These are phyloP conservation scores for Diutina neorugosa DNA, from an alignment of 1,139 yeast species.

Conservation along the genomic window DNA sequence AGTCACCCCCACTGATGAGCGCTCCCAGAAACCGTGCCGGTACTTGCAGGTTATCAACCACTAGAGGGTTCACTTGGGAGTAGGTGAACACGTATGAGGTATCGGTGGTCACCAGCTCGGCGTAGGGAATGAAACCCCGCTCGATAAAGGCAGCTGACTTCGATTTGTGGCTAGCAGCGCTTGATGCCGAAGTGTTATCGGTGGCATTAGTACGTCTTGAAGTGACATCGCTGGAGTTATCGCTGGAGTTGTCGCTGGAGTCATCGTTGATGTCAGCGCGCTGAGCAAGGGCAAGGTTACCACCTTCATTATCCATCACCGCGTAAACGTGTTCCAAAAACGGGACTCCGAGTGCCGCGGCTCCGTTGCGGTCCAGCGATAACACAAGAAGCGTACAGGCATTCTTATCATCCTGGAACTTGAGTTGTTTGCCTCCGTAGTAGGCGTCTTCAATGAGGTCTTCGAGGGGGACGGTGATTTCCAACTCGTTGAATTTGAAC, in stretches of 20 bases:
- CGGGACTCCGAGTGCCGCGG: constrained; percentile 44
- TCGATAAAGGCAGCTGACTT: neutral
- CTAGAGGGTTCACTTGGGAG: neutral
- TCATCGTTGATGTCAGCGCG: constrained; percentile 10
- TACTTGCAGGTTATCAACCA: neutral
- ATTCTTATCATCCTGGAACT: neutral
- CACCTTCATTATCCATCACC: constrained; percentile 57
- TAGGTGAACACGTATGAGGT: neutral
- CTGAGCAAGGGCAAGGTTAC: constrained; percentile 45
- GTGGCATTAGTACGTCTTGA: neutral
- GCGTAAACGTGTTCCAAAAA: constrained; percentile 45
- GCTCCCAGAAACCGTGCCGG: neutral
- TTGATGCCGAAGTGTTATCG: neutral
- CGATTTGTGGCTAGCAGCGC: neutral
- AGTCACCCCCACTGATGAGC: neutral
- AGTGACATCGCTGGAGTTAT: neutral
- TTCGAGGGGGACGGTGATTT: constrained; percentile 40
- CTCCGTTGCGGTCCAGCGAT: neutral
- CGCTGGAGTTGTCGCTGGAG: neutral
- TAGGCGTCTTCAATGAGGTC: constrained; percentile 34
- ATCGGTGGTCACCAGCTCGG: neutral
- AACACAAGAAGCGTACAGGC: neutral
- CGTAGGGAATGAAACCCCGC: neutral
- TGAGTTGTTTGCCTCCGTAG: neutral
- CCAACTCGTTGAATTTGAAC: constrained; percentile 42